Base-by-base conservation (phyloP, 208 protist genomes). In the Leishmania gerbilli region DNA sequence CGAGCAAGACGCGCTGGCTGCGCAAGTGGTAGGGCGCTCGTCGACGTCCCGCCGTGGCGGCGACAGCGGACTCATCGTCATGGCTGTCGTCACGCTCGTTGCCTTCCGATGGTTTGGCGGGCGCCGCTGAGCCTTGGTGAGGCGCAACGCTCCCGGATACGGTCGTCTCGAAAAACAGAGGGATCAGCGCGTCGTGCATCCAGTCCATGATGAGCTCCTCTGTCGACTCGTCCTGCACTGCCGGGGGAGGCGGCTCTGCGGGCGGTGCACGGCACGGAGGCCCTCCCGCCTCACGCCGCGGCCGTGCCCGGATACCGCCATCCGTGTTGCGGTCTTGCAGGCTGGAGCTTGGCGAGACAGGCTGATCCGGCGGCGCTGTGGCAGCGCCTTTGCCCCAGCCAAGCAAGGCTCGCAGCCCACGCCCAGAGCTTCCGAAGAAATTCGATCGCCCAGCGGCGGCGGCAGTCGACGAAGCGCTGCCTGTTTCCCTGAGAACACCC, bases 171-270 rank as follows among this genome's bases (percentile, higher is more conserved):
- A 79, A 88, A 49, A 88, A 88, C 31, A 82, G 67, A 40, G 85
- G 85, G 40, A 88, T 84, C 9, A 88, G 45, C 21, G 56, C 74
- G 47, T 88, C 77, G 72, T 88, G 79, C 85, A 88, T 85, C 85
- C 85, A 88, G 72, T 71, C 49, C 51, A 81, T 55, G 51, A 88
- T 77, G 31, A 72, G 31, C 31, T 82, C 77, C 37, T 84, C 77
- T 7, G 51, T 17, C n/a, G 77, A 72, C 2, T 80, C 7, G 40
- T 31, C 62, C n/a, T 56, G 27, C 21, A n/a, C 47, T 37, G 71
- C 37, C 40, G n/a, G 56, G 58, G 42, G 40, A 60, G 6, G 47
- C 40, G 69, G 42, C 71, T 69, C 74, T n/a, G 45, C 9, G n/a
- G 55, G 13, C 21, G 55, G 6, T 49, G 77, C 58, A 2, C 15